Conservation (phyloP, 148 eudicot genomes). For the Agrostemma githago region DNA sequence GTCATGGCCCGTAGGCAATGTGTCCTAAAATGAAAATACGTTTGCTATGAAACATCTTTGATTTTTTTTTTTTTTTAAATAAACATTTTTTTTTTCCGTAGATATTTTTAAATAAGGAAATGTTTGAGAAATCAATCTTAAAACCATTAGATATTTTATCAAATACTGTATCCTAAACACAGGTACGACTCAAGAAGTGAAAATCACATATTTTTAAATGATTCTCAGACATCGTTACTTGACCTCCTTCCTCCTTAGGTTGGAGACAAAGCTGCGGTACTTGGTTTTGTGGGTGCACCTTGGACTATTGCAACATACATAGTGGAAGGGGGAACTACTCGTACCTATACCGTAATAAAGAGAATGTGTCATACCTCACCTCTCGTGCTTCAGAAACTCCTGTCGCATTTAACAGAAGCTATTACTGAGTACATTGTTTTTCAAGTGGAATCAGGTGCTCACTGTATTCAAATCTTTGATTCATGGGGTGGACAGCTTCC, state of each 20-base stretch:
- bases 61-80: no score
- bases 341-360: constrained; percentile 84
- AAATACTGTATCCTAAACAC: not conserved
- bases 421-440: constrained; percentile 72
- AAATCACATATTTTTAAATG: not conserved
- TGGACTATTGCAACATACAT: constrained; percentile 98
- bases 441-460: constrained; percentile 91
- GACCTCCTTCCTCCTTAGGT: constrained; percentile 47
- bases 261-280: constrained; percentile 76
- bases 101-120: no score
- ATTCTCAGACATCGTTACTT: constrained; percentile 17
- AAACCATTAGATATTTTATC: not conserved
- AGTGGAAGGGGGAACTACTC: constrained; percentile 94
- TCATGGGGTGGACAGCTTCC: constrained; percentile 98
- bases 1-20: not conserved
- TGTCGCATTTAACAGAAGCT: constrained; percentile 75
- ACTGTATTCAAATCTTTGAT: constrained; percentile 94
- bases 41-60: not conserved
- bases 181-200: not conserved
- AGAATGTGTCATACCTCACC: constrained; percentile 95
- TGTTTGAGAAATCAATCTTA: not conserved
- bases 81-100: not conserved
- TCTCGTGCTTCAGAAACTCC: constrained; percentile 58
- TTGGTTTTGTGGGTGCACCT: constrained; percentile 98
- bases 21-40: not conserved